Conservation (phyloP, 495 filamentous ascomycete species). For the Neurospora hispaniola region DNA sequence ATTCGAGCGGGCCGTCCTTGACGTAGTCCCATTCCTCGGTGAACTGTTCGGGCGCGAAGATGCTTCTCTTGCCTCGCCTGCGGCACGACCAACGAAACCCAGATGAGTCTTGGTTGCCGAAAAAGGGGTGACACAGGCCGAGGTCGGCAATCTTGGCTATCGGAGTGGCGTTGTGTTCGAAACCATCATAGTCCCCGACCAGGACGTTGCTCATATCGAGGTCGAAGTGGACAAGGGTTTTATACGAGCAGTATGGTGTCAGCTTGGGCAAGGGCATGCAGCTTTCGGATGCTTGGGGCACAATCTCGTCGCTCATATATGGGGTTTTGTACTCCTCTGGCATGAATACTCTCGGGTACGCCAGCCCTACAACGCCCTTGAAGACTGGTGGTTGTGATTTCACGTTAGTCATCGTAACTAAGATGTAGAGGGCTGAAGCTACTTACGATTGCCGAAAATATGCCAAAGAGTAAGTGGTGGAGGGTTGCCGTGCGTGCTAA, state of each 20-base stretch:
- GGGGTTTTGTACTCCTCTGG: neutral
- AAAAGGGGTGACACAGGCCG: neutral
- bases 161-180: neutral
- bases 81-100: neutral
- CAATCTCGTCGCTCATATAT: neutral
- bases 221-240: constrained; percentile 6
- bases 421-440: neutral
- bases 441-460: constrained; percentile 10
- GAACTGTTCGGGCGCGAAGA: constrained; percentile 5
- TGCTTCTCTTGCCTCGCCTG: neutral
- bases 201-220: constrained; percentile 6
- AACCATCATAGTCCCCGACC: neutral
- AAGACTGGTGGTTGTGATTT: constrained; percentile 2
- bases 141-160: constrained; percentile 5
- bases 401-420: neutral
- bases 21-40: constrained; percentile 11
- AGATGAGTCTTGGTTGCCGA: neutral
- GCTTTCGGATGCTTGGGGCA: neutral
- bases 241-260: neutral
- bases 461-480: constrained; percentile 5
- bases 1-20: neutral
- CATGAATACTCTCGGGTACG: constrained; percentile 4
- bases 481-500: neutral
- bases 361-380: constrained; percentile 6
- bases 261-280: neutral